Conservation (phyloP, 306 rosid genomes). For the Cucumis hystrix region DNA sequence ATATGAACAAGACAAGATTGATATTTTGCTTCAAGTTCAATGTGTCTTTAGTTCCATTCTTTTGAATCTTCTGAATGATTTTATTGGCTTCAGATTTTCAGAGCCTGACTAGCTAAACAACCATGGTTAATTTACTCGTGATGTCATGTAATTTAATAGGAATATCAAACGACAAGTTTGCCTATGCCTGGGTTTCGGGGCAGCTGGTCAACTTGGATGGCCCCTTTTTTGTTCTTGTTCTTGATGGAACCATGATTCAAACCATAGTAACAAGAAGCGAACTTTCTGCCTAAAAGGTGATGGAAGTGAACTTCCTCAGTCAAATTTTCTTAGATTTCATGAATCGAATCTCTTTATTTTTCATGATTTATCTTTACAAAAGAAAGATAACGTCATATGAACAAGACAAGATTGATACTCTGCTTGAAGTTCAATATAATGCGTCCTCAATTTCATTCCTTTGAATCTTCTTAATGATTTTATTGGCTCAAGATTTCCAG, state of each 20-base stretch:
- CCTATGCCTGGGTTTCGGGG: too few species aligned
- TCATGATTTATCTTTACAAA: not conserved
- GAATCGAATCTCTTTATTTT: too few species aligned
- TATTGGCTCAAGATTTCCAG: not conserved
- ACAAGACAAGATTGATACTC: not conserved
- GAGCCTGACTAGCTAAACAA: not conserved
- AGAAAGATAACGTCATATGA: not conserved
- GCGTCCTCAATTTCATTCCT: not conserved
- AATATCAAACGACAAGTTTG: too few species aligned
- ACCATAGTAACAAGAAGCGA: too few species aligned
- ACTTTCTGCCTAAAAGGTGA: too few species aligned
- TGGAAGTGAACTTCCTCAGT: too few species aligned
- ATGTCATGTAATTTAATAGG: too few species aligned
- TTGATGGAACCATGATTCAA: too few species aligned
- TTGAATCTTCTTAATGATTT: not conserved
- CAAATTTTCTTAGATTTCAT: too few species aligned
- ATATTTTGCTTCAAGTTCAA: not conserved
- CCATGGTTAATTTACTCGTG: not conserved
- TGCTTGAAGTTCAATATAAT: not conserved
- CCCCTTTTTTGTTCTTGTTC: too few species aligned
- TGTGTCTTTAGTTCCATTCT: not conserved
- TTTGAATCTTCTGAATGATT: not conserved
- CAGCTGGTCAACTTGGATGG: too few species aligned
- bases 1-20: not conserved
- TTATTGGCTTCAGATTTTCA: not conserved